Conservation (phyloP, 176 grass and related monocot species). For the Musa troglodytarum region DNA sequence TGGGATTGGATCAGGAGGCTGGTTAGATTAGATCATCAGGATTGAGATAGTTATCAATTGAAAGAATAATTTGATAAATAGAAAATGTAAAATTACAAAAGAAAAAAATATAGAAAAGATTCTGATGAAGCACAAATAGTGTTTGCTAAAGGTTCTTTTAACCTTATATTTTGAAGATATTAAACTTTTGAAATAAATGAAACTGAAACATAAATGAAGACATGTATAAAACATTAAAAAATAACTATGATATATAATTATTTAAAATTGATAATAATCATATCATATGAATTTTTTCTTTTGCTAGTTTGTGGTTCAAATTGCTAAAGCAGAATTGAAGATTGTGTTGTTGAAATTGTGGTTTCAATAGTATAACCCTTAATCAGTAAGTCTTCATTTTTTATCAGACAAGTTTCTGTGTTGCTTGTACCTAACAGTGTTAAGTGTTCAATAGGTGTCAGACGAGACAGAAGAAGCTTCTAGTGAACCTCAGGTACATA, state of each 20-base stretch:
- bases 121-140: no score
- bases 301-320: background rate
- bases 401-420: background rate
- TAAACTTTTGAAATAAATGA: no score
- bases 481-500: slow-evolving; percentile 4
- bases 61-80: background rate
- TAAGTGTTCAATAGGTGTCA: background rate
- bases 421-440: background rate
- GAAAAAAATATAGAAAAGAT: background rate
- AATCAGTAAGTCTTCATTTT: background rate
- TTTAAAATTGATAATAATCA: background rate
- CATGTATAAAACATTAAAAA: no score
- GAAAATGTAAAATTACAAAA: background rate
- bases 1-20: no score
- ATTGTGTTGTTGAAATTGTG: background rate
- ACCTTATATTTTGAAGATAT: no score
- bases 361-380: background rate
- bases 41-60: background rate
- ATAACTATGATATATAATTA: background rate
- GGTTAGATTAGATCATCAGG: background rate
- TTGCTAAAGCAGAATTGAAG: background rate
- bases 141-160: no score
- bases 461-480: slow-evolving; percentile 2
- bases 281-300: no score
- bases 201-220: no score